Conservation (phyloP, 164 flowering plant genomes). For the Vitis rotundifolia region DNA sequence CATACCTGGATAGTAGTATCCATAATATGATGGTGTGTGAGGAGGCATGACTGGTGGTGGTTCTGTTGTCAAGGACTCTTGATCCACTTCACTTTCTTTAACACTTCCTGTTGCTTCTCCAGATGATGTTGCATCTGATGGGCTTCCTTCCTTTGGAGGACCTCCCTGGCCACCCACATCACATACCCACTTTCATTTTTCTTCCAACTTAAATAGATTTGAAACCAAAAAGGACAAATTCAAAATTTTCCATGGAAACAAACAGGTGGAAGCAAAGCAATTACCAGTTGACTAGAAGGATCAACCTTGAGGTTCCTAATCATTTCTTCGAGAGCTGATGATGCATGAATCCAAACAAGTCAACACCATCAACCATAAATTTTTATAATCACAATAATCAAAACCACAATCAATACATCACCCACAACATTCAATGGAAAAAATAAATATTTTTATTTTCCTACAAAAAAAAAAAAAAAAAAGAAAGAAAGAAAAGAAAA, state of each 20-base stretch:
- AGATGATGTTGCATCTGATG: conserved; percentile 43
- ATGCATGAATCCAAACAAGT: conserved; percentile 20
- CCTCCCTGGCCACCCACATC: conserved; percentile 11
- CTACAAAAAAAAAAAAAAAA: background rate
- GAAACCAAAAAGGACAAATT: background rate
- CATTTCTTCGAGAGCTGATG: conserved; percentile 39
- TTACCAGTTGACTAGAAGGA: conserved; percentile 26
- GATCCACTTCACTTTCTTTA: conserved; percentile 39
- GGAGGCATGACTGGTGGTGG: conserved; percentile 9
- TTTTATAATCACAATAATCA: background rate
- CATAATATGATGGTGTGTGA: conserved; percentile 40
- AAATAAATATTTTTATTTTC: too few species aligned
- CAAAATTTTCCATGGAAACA: background rate
- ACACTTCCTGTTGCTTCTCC: conserved; percentile 39
- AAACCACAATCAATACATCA: background rate
- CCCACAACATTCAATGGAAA: background rate
- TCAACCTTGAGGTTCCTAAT: conserved; percentile 38
- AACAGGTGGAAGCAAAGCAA: background rate
- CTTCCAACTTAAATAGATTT: too few species aligned
- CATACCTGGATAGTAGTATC: conserved; percentile 60
- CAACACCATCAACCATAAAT: background rate
- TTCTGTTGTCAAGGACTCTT: conserved; percentile 32
- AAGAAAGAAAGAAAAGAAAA: background rate
- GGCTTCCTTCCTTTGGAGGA: conserved; percentile 33
- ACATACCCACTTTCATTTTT: background rate